These are phyloP conservation scores for Saturnispora diversa DNA, from an alignment of 805 yeast genomes.

Conservation along the genomic window DNA sequence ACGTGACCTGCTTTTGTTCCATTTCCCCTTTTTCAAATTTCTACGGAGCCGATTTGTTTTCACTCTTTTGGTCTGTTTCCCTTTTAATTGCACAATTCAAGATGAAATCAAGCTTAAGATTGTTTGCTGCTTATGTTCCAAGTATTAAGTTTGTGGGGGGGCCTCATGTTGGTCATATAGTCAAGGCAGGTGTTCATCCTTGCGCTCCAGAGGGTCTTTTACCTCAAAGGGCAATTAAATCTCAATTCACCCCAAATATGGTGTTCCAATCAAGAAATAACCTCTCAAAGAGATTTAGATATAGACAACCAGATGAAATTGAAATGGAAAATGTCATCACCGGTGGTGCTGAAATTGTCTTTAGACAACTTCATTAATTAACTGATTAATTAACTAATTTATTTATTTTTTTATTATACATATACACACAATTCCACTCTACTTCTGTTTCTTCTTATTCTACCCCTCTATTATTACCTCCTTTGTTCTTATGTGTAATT, in stretches of 20 bases:
- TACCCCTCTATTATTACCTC: conserved; percentile 1
- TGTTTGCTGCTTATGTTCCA: conserved; percentile 46
- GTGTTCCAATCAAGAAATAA: conserved; percentile 46
- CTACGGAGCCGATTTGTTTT: conserved; percentile 1
- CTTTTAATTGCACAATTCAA: background rate
- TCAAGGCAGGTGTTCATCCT: conserved; percentile 27
- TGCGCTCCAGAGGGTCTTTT: conserved; percentile 32
- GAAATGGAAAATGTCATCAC: conserved; percentile 72
- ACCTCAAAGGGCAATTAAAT: conserved; percentile 16
- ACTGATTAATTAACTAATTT: background rate
- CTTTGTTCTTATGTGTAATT: background rate
- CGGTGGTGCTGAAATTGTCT: conserved; percentile 73
- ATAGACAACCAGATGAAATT: conserved; percentile 46
- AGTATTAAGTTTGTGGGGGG: conserved; percentile 84
- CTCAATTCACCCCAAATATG: conserved; percentile 12
- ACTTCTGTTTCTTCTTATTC: background rate
- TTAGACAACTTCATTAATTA: conserved; percentile 23
- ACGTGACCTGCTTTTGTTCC: background rate
- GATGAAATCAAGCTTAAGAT: conserved; percentile 28
- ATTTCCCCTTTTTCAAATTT: background rate
- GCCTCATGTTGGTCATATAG: conserved; percentile 39
- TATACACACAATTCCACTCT: background rate
- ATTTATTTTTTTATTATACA: background rate
- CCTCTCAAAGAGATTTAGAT: conserved; percentile 70
- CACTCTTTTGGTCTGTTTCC: background rate